These are phyloP conservation scores for Lipomyces mesembrius DNA, from an alignment of 805 yeast genomes.

Conservation along the genomic window DNA sequence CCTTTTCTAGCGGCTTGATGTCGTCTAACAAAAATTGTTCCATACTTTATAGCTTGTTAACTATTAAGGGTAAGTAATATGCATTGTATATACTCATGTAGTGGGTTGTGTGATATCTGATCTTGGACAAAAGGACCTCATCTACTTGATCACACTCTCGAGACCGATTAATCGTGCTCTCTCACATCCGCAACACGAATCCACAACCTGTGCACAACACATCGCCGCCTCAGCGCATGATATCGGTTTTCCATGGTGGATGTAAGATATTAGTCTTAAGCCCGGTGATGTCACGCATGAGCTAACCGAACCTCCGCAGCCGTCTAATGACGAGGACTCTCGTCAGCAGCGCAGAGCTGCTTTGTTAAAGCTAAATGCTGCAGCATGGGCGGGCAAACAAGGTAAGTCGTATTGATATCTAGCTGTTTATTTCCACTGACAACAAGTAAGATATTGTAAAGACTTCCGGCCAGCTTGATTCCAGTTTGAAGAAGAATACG, in stretches of 20 bases:
- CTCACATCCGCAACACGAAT: background rate
- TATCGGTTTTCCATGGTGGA: constrained; percentile 8
- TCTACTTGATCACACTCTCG: background rate
- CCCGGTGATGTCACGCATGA: background rate
- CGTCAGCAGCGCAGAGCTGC: constrained; percentile 10
- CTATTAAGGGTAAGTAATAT: background rate
- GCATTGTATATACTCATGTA: background rate
- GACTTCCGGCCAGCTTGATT: constrained; percentile 52
- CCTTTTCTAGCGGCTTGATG: background rate
- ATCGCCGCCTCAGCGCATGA: constrained; percentile 2
- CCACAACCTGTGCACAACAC: background rate
- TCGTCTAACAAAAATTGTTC: background rate
- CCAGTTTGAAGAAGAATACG: constrained; percentile 79
- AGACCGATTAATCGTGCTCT: background rate
- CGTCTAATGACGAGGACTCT: background rate
- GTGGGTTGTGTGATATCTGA: background rate
- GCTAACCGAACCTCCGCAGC: background rate
- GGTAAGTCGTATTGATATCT: constrained; percentile 7
- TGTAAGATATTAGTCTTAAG: constrained; percentile 2
- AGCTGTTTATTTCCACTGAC: background rate
- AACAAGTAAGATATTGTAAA: constrained; percentile 27
- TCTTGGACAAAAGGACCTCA: background rate
- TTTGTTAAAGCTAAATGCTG: constrained; percentile 9
- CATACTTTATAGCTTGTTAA: too few species aligned
- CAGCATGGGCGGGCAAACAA: constrained; percentile 11